Evolutionary conservation across 2,329 filamentous ascomycete species (phyloP).

Genomic region (Shiraia bambusicola): DNA sequence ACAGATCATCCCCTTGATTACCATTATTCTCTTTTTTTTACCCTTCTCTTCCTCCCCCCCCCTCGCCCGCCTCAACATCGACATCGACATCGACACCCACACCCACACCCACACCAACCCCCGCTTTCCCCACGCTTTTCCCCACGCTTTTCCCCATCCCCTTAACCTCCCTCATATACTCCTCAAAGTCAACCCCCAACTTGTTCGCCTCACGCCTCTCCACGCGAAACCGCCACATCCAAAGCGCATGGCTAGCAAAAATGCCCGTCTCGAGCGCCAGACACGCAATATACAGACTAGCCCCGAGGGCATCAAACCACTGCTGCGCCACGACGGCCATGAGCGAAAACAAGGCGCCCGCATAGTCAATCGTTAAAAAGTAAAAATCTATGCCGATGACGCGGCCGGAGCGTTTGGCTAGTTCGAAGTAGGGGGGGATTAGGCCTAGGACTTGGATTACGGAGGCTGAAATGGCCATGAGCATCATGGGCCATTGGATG

Average conservation of each 20-base stretch:
- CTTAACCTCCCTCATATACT: constrained; percentile 43
- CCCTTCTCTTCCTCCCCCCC: not conserved
- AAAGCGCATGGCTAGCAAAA: constrained; percentile 60
- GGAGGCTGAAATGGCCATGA: constrained; percentile 61
- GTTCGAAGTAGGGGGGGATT: constrained; percentile 62
- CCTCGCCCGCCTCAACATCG: not conserved
- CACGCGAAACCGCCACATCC: constrained; percentile 58
- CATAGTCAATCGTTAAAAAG: constrained; percentile 62
- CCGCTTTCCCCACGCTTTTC: constrained; percentile 7
- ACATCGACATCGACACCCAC: constrained; percentile 3
- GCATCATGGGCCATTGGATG: constrained; percentile 55
- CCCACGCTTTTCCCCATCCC: constrained; percentile 11
- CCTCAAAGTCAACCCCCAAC: constrained; percentile 58
- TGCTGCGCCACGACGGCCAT: constrained; percentile 63
- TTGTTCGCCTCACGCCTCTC: constrained; percentile 56
- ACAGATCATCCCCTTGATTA: not conserved
- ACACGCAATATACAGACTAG: constrained; percentile 61
- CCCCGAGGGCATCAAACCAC: constrained; percentile 62
- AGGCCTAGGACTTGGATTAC: constrained; percentile 59
- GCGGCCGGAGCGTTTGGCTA: constrained; percentile 62
- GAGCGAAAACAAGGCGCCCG: constrained; percentile 64
- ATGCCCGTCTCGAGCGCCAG: constrained; percentile 62
- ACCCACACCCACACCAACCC: not conserved
- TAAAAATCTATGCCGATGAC: constrained; percentile 62
- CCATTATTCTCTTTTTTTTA: not conserved